These are phyloP conservation scores for Phytophthora ramorum DNA, from an alignment of 352 stramenopile species.

Conservation along the genomic window DNA sequence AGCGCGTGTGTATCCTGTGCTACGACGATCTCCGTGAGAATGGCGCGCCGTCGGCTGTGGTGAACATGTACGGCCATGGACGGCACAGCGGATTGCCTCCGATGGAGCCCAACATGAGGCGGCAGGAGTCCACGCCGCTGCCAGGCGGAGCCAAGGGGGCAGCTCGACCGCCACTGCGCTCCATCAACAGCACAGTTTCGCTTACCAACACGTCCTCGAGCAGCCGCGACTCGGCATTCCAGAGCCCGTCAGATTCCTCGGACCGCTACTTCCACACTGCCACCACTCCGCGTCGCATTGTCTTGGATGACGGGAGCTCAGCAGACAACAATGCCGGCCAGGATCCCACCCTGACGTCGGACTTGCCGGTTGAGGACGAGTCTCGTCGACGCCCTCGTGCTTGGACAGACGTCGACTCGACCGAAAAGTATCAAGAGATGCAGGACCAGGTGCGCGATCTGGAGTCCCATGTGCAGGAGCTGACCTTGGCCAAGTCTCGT, in stretches of 20 bases:
- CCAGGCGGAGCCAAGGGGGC: conserved; percentile 19
- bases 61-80: conserved; percentile 69
- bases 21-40: conserved; percentile 81
- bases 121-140: conserved; percentile 35
- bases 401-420: conserved; percentile 68
- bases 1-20: conserved; percentile 84
- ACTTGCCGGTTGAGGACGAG: conserved; percentile 44
- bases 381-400: conserved; percentile 54
- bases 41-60: conserved; percentile 75
- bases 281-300: conserved; percentile 19
- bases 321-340: conserved; percentile 19
- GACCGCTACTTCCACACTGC: conserved; percentile 33
- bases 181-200: conserved; percentile 44
- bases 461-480: conserved; percentile 68
- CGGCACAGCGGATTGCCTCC: conserved; percentile 38
- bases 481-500: conserved; percentile 59
- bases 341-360: conserved; percentile 26
- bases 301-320: conserved; percentile 19
- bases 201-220: conserved; percentile 40
- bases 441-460: conserved; percentile 78
- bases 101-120: conserved; percentile 39
- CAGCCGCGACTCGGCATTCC: conserved; percentile 38
- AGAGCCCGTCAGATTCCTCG: conserved; percentile 36
- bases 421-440: conserved; percentile 61
- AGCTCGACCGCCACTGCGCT: conserved; percentile 40